phyloP scores from a whole-genome alignment of 805 yeast genomes.

The Brettanomyces bruxellensis region DNA sequence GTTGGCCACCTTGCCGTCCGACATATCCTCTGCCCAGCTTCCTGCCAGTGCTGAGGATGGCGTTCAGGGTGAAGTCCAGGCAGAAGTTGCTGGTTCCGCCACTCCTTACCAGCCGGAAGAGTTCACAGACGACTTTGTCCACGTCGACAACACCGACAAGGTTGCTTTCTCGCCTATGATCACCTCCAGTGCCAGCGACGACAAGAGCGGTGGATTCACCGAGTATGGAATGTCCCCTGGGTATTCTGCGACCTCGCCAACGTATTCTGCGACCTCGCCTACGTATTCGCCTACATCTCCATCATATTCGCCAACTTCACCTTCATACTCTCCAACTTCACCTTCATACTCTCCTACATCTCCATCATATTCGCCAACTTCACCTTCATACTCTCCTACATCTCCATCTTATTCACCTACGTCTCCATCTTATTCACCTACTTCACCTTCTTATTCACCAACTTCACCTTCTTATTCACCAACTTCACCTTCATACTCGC shows the following conservation, averaged over 20 bases:
- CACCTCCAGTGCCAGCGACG: constrained; percentile 76
- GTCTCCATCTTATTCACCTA: constrained; percentile 62
- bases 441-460: constrained; percentile 50
- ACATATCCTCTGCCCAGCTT: constrained; percentile 26
- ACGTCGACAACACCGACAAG: constrained; percentile 37
- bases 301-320: constrained; percentile 42
- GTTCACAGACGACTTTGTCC: constrained; percentile 52
- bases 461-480: constrained; percentile 66
- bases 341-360: constrained; percentile 72
- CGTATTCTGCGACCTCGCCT: constrained; percentile 38
- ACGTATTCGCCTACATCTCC: constrained; percentile 52
- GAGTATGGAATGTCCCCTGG: constrained; percentile 66
- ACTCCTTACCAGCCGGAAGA: constrained; percentile 80
- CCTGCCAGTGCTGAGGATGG: constrained; percentile 7
- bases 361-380: constrained; percentile 60
- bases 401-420: constrained; percentile 68
- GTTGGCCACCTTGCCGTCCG: constrained; percentile 56
- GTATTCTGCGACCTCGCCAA: constrained; percentile 38
- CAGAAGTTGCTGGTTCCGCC: constrained; percentile 63
- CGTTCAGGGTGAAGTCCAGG: constrained; percentile 25
- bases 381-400: constrained; percentile 59
- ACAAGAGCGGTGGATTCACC: constrained; percentile 73
- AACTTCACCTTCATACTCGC: constrained; percentile 77
- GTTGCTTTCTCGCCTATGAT: constrained; percentile 90
- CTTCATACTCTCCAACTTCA: constrained; percentile 47